Evolutionary conservation across 208 protist genomes (phyloP), one percentile per base, ranked within the genome.

Genomic region (Vickermania spadyakhi): DNA sequence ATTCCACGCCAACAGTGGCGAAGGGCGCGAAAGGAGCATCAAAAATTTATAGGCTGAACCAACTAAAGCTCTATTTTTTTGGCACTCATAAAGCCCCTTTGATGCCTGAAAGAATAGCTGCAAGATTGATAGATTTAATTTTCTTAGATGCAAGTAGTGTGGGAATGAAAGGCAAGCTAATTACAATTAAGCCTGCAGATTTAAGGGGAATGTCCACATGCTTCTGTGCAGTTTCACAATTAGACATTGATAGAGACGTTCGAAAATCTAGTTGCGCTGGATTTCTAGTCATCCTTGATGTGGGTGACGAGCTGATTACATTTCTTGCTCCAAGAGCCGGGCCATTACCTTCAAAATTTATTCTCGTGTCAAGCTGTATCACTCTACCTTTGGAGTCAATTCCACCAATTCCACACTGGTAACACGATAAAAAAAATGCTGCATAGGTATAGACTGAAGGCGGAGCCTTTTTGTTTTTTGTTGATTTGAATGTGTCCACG

Each of bases 201-300:
- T 64, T 91, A 23, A 60, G 60, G 41, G 73, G 18, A 18, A n/a
- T 45, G 36, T 7, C 74, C 4, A 60, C 77, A 27, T 79, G 75
- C 54, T 45, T 94, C 7, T 81, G 72, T 23, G 73, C 84, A 0
- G 82, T 94, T 21, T 74, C 79, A 3, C 84, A 75, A 75, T 70
- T 79, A 0, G 79, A 91, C 71, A 80, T 66, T n/a, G 13, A 73
- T 18, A 81, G 86, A 18, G 66, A 69, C 14, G 73, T 76, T 0
- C 70, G 41, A 3, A 72, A 89, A 51, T 79, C 82, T 18, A 91
- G 90, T 58, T 68, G 86, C 22, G 84, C 82, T 7, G 88, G 88
- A 28, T 87, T 80, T 69, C 68, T 94, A 29, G 76, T 88, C 14
- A 45, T 91, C 14, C 64, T 91, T 18, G 88, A 94, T 63, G 73